Percentiles rank a stretch among this genome's conserved stretches.
Conservation (phyloP, 2,329 filamentous ascomycete species). For the Aplosporella prunicola region DNA sequence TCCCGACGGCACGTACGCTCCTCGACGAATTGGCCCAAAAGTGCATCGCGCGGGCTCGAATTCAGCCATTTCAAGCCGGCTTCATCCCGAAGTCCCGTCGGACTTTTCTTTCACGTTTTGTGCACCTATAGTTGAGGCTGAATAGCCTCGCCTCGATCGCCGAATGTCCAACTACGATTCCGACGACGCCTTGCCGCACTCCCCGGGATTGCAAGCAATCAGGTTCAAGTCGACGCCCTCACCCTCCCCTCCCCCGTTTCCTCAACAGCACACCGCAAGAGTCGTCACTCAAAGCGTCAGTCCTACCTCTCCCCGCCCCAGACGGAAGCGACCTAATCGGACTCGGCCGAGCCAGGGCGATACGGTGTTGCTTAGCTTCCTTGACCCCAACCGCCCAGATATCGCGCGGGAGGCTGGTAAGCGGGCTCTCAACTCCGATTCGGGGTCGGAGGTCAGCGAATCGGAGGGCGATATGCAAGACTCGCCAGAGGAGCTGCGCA, state of each 20-base stretch:
- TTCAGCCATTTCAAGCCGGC: no score
- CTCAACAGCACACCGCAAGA: conserved; percentile 18
- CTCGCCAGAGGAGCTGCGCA: not conserved
- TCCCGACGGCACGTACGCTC: no score
- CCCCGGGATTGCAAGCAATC: conserved; percentile 33
- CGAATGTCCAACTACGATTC: conserved; percentile 33
- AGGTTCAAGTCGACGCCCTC: conserved; percentile 41
- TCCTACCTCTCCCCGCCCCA: conserved; percentile 28
- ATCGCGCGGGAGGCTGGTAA: conserved; percentile 50
- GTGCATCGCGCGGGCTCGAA: no score
- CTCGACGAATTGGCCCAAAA: no score
- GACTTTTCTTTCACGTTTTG: not conserved
- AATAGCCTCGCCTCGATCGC: conserved; percentile 9
- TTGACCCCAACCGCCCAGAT: conserved; percentile 57
- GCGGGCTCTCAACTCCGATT: conserved; percentile 39
- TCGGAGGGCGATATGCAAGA: conserved; percentile 29
- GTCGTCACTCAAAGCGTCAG: conserved; percentile 24
- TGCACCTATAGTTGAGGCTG: conserved; percentile 6
- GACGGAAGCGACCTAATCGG: conserved; percentile 43
- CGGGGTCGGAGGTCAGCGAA: conserved; percentile 36
- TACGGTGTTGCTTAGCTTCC: conserved; percentile 55
- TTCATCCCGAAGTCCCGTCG: no score
- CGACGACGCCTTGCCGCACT: conserved; percentile 39
- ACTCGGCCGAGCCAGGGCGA: conserved; percentile 47
- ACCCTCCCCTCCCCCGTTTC: conserved; percentile 39